Evolutionary conservation across 495 filamentous ascomycete species (phyloP).

Genomic region (Talaromyces trachyspermus): DNA sequence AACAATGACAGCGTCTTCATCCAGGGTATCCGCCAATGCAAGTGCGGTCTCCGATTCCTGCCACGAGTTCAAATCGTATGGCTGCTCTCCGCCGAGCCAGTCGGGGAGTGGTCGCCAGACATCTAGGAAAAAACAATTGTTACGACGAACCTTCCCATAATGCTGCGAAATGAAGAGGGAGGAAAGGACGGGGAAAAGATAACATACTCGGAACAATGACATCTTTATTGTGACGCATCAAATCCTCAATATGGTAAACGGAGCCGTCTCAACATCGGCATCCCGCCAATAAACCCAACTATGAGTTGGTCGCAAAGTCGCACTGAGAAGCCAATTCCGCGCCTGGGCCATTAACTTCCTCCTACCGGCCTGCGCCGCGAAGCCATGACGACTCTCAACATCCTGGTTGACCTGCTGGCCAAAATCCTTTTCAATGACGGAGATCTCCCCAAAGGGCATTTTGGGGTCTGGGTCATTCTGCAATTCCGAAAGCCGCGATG

Average conservation of each 20-base stretch:
- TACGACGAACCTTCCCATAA: background rate
- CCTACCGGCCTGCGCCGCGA: slow-evolving; percentile 88
- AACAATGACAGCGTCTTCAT: slow-evolving; percentile 98
- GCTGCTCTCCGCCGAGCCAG: slow-evolving; percentile 98
- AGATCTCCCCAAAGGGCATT: slow-evolving; percentile 90
- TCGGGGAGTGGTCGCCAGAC: slow-evolving; percentile 98
- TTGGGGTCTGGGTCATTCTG: slow-evolving; percentile 70
- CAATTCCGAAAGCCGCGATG: slow-evolving; percentile 65
- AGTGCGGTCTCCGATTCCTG: slow-evolving; percentile 97
- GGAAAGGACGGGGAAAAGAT: slow-evolving; percentile 1
- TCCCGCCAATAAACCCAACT: slow-evolving; percentile 99
- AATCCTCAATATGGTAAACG: slow-evolving; percentile 93
- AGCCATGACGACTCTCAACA: slow-evolving; percentile 94
- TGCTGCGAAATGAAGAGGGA: background rate
- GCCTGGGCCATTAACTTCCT: slow-evolving; percentile 98
- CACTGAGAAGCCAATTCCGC: slow-evolving; percentile 93
- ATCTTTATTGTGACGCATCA: slow-evolving; percentile 99
- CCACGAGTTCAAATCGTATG: slow-evolving; percentile 98
- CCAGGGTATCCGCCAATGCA: slow-evolving; percentile 85
- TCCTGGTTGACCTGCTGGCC: slow-evolving; percentile 97
- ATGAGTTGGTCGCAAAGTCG: slow-evolving; percentile 87
- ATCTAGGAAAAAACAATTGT: slow-evolving; percentile 46
- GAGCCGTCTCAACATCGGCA: slow-evolving; percentile 96
- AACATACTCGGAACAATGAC: slow-evolving; percentile 97
- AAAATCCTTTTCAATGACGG: slow-evolving; percentile 98